Percentiles rank a stretch among this genome's conserved stretches.
phyloP scores from a whole-genome alignment of 1,139 yeast species.

The Candida glucosophila region DNA sequence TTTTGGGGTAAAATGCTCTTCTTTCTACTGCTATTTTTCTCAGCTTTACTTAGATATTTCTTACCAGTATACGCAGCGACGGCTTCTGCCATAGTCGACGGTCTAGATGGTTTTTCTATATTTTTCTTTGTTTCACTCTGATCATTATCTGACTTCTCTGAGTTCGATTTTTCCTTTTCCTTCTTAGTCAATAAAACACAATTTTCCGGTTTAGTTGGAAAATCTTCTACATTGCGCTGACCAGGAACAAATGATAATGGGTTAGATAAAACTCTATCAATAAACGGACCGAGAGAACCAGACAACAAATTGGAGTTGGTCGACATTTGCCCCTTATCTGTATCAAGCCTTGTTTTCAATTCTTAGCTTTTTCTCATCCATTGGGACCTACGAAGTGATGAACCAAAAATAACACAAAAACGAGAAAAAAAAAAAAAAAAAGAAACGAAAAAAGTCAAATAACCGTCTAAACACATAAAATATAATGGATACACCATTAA shows the following conservation, averaged over 20 bases:
- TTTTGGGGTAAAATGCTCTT: conserved; percentile 9
- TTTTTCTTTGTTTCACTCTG: conserved; percentile 2
- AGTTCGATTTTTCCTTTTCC: conserved; percentile 1
- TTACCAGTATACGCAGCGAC: conserved; percentile 52
- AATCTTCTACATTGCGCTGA: conserved; percentile 26
- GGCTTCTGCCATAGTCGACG: conserved; percentile 53
- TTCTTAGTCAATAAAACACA: conserved; percentile 32
- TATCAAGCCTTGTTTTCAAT: background rate
- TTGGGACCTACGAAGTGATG: too few relatives aligned
- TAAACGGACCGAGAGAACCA: conserved; percentile 21
- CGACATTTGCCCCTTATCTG: conserved; percentile 1
- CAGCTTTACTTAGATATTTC: conserved; percentile 34
- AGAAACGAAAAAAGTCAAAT: too few relatives aligned
- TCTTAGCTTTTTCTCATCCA: background rate
- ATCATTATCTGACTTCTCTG: background rate
- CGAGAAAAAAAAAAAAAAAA: too few relatives aligned
- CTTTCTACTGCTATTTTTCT: conserved; percentile 22
- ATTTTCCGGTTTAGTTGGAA: conserved; percentile 22
- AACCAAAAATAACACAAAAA: too few relatives aligned
- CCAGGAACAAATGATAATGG: conserved; percentile 57
- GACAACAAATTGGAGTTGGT: conserved; percentile 10
- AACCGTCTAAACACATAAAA: too few relatives aligned
- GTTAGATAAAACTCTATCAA: conserved; percentile 49
- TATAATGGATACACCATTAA: too few relatives aligned
- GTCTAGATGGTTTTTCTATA: conserved; percentile 16